Conservation (phyloP, 176 grass and related monocot species). For the Rhipidocladum racemiflorum region DNA sequence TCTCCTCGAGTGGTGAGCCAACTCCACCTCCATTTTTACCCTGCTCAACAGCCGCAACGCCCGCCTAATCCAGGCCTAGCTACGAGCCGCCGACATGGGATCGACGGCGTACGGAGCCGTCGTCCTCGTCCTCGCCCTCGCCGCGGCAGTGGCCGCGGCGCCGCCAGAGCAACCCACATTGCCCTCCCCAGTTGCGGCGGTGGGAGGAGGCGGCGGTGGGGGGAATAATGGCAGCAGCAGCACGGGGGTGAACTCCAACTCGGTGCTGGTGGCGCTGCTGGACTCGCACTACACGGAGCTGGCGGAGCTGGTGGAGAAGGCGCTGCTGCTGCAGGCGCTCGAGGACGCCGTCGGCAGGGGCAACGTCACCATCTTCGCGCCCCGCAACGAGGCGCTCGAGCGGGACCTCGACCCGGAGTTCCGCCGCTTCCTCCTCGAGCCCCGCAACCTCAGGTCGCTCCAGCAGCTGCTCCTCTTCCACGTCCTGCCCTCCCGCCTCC, state of each 20-base stretch:
- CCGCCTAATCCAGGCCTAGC: background rate
- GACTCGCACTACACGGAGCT: slow-evolving; percentile 83
- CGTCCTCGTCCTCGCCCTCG: background rate
- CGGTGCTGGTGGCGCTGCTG: slow-evolving; percentile 65
- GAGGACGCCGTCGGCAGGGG: slow-evolving; percentile 55
- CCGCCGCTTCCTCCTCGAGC: slow-evolving; percentile 80
- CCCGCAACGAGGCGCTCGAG: slow-evolving; percentile 65
- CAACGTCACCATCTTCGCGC: slow-evolving; percentile 82
- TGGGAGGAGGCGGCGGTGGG: background rate
- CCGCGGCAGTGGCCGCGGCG: background rate
- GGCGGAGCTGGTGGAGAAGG: slow-evolving; percentile 81
- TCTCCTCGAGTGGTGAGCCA: background rate
- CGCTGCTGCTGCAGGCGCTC: slow-evolving; percentile 55
- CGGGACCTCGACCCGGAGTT: slow-evolving; percentile 84
- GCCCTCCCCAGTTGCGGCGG: background rate
- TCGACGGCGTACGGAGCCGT: background rate
- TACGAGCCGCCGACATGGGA: slow-evolving; percentile 17
- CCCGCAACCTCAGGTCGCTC: slow-evolving; percentile 56
- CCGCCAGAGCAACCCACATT: slow-evolving; percentile 23
- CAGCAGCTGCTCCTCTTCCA: slow-evolving; percentile 70
- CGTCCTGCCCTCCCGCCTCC: slow-evolving; percentile 54
- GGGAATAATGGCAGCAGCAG: background rate
- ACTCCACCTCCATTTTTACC: background rate
- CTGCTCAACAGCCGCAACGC: background rate
- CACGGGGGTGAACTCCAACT: slow-evolving; percentile 68